These are phyloP conservation scores for Smallanthus sonchifolius DNA, from an alignment of 129 eudicot species.

Conservation along the genomic window DNA sequence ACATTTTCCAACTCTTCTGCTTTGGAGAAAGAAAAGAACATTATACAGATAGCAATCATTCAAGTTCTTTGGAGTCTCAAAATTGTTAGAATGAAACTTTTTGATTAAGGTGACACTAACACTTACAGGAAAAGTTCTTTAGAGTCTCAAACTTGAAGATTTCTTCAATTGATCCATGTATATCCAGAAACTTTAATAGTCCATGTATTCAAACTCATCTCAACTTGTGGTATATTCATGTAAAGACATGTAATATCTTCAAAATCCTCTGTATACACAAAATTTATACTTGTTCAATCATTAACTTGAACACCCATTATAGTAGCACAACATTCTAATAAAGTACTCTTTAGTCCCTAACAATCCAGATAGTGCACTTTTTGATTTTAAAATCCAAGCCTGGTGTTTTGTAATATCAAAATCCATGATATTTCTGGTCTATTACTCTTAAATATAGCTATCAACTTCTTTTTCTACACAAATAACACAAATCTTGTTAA, in stretches of 20 bases:
- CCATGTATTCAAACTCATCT: background rate
- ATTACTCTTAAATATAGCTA: background rate
- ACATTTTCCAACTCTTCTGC: too few relatives aligned
- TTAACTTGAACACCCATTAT: background rate
- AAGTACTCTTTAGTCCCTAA: too few relatives aligned
- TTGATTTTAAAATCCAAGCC: background rate
- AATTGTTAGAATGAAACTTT: background rate
- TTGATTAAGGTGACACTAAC: background rate
- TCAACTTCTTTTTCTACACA: background rate
- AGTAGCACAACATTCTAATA: background rate
- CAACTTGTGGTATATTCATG: constrained; percentile 36
- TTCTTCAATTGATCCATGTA: constrained; percentile 52
- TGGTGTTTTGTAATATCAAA: too few relatives aligned
- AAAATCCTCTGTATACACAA: too few relatives aligned
- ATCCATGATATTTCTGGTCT: too few relatives aligned
- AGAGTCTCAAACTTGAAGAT: constrained; percentile 70
- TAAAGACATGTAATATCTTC: constrained; percentile 44
- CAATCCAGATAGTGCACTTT: background rate
- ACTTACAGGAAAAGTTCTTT: constrained; percentile 54
- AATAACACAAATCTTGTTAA: constrained; percentile 1
- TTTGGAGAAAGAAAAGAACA: too few relatives aligned
- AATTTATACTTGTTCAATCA: constrained; percentile 6
- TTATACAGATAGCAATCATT: too few relatives aligned
- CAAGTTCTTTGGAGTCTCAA: too few relatives aligned
- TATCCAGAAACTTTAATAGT: constrained; percentile 22